Base-by-base conservation (phyloP, 169 alveolate genomes). In the Cyclospora cayetanensis region DNA sequence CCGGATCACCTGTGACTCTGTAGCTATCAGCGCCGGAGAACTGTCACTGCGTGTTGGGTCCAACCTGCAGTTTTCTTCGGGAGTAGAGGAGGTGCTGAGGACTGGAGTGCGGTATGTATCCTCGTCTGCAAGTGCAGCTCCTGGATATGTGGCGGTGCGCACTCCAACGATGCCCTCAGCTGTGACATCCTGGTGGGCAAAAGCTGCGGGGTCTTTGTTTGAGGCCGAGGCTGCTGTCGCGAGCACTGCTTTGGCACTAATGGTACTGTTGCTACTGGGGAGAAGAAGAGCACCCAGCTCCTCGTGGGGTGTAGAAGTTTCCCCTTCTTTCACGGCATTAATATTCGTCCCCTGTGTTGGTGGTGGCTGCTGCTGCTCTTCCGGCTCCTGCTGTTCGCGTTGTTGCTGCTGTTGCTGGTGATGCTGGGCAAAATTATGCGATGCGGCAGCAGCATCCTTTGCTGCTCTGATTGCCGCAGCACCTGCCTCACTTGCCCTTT, bases 331-430 rank as follows among this genome's bases (percentile, higher is more conserved):
- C 42, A 37, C n/a, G n/a, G n/a, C n/a, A n/a, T n/a, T n/a, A n/a
- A n/a, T n/a, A n/a, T n/a, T n/a, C n/a, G n/a, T n/a, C n/a, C n/a
- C n/a, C n/a, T n/a, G n/a, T n/a, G n/a, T n/a, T n/a, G n/a, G n/a
- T n/a, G n/a, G n/a, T n/a, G n/a, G n/a, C 77, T 66, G 77, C 77
- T 27, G 77, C 77, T 66, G 60, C 60, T 46, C 60, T 22, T 22
- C 60, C 1, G 11, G 60, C 0, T 46, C 20, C 60, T 46, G 60
- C 25, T 46, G 60, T 22, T 22, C 20, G 60, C 20, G 60, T 15
- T 15, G 72, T 5, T 20, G 79, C 79, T 29, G 79, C 79, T 11
- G 41, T 22, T 66, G 79, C 50, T 29, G 35, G 25, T 31, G 50
- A 5, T 37, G 34, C 60, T 70, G 50, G 60, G 7, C n/a, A 15